These are phyloP conservation scores for Candida awuae DNA, from an alignment of 805 yeast species.

Conservation along the genomic window DNA sequence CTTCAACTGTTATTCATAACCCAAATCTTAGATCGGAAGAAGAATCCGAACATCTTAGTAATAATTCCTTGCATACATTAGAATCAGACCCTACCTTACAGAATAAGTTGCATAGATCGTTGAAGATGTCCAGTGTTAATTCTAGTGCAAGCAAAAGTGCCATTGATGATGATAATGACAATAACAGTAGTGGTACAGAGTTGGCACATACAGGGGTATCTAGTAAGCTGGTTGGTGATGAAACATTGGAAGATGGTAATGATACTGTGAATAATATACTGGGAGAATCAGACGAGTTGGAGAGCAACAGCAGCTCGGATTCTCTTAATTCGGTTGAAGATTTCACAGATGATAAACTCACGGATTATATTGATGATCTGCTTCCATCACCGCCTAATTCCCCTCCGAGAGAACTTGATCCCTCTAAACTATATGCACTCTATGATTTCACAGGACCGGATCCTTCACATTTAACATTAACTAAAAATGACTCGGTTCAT, in stretches of 20 bases:
- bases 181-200: no score
- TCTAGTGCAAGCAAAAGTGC: neutral
- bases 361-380: constrained; percentile 34
- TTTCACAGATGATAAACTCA: constrained; percentile 27
- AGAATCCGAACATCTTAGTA: neutral
- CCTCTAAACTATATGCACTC: constrained; percentile 75
- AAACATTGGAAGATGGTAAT: neutral
- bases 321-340: constrained; percentile 14
- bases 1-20: constrained; percentile 24
- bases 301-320: constrained; percentile 21
- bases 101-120: constrained; percentile 5
- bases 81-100: constrained; percentile 18
- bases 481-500: constrained; percentile 74
- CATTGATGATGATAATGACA: neutral
- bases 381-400: constrained; percentile 64
- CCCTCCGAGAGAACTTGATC: constrained; percentile 77
- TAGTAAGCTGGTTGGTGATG: no score
- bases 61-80: constrained; percentile 16
- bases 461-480: constrained; percentile 78
- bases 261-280: neutral
- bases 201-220: no score
- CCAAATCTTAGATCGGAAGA: constrained; percentile 5
- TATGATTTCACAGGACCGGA: constrained; percentile 89
- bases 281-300: neutral
- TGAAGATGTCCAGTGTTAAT: constrained; percentile 1